phyloP scores from a whole-genome alignment of 2,329 filamentous ascomycete genomes.

The Blumeria hordei region DNA sequence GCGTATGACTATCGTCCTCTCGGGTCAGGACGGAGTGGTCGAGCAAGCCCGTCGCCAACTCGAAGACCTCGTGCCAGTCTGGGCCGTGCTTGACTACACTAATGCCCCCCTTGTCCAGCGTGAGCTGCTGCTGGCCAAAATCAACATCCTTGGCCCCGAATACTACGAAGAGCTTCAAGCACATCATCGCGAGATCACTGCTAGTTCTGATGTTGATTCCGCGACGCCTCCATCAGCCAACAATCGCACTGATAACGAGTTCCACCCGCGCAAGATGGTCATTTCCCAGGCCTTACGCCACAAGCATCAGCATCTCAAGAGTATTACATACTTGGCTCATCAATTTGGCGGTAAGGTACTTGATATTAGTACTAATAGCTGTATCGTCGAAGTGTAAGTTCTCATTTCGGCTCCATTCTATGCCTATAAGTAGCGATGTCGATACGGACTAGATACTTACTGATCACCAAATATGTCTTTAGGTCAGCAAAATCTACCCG shows the following conservation, averaged over 20 bases:
- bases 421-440: too few relatives aligned
- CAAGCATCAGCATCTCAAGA: conserved; percentile 93
- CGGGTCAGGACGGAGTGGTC: conserved; percentile 87
- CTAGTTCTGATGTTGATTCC: conserved; percentile 8
- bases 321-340: conserved; percentile 87
- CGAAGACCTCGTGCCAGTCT: conserved; percentile 90
- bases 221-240: conserved; percentile 5
- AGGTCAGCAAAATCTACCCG: conserved; percentile 68
- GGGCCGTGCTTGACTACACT: conserved; percentile 95
- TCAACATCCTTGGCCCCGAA: conserved; percentile 89
- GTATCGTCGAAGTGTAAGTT: conserved; percentile 86
- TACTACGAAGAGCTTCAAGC: conserved; percentile 94
- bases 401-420: background rate
- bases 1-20: conserved; percentile 95
- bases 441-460: too few relatives aligned
- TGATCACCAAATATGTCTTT: background rate
- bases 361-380: conserved; percentile 95
- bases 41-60: conserved; percentile 90
- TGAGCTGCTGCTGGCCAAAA: conserved; percentile 82
- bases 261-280: conserved; percentile 71
- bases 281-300: conserved; percentile 75
- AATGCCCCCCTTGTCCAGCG: conserved; percentile 80
- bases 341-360: conserved; percentile 95
- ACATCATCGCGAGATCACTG: conserved; percentile 79
- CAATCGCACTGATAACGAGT: conserved; percentile 27